Evolutionary conservation across 164 flowering plant species (phyloP).

Genomic region (Vitis labrusca): DNA sequence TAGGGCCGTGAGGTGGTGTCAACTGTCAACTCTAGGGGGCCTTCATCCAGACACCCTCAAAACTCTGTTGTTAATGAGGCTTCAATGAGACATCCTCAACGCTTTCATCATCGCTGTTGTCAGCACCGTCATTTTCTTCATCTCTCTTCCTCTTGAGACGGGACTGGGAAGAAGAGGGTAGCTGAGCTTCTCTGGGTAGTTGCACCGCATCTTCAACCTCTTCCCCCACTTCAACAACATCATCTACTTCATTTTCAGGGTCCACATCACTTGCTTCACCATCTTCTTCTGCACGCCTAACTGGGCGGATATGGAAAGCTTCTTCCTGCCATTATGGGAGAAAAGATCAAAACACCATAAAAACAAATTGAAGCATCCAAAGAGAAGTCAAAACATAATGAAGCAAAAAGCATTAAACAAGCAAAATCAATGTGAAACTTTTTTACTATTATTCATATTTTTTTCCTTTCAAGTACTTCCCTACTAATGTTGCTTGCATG

Average conservation of each 20-base stretch:
- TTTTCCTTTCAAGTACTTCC: no score
- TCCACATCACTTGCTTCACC: slow-evolving; percentile 51
- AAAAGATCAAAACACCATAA: no score
- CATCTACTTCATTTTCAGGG: slow-evolving; percentile 44
- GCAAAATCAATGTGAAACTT: no score
- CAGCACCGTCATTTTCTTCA: slow-evolving; percentile 33
- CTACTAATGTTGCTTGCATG: no score
- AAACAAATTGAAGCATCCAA: no score
- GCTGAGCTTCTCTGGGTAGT: slow-evolving; percentile 24
- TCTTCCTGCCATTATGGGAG: slow-evolving; percentile 48
- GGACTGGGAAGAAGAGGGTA: slow-evolving; percentile 44
- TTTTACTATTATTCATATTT: no score
- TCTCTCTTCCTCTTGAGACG: slow-evolving; percentile 68
- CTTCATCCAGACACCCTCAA: no score
- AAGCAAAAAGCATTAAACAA: no score
- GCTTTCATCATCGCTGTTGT: slow-evolving; percentile 32
- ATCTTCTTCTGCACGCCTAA: slow-evolving; percentile 42
- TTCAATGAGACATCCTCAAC: slow-evolving; percentile 36
- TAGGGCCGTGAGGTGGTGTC: no score
- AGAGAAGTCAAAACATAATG: no score
- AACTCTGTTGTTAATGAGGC: slow-evolving; percentile 16
- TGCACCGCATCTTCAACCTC: slow-evolving; percentile 42
- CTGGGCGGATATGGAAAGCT: slow-evolving; percentile 67
- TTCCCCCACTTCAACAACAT: slow-evolving; percentile 46
- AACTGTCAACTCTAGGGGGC: no score